Evolutionary conservation across 306 rosid genomes (phyloP), one percentile per base, ranked within the genome.

Genomic region (Quercus parvula): DNA sequence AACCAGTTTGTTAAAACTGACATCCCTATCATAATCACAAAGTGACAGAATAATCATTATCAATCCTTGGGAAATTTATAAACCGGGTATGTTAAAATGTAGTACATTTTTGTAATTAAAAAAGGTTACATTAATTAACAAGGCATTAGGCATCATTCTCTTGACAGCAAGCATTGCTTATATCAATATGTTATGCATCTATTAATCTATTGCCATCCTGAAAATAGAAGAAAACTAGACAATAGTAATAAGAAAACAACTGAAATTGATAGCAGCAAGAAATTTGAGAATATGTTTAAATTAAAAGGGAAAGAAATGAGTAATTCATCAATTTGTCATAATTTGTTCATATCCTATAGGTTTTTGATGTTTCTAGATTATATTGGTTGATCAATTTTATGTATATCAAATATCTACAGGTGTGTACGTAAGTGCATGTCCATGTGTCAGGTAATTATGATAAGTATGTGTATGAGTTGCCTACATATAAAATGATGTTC

Each of bases 1-100:
- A 30, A 82, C 87, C 84, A 94, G 80, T 59, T 90, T 84, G 78
- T 94, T 94, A 83, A 92, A 94, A 87, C 97, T 91, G 78, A 92
- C 85, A 85, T 94, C 99, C 86, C 99, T 94, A 49, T 46, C 74
- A 79, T 70, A 79, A 70, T 57, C 64, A 72, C n/a, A 71, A 70
- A 80, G 24, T 24, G 71, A 44, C 27, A 4, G 15, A 20, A 70
- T 57, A 69, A 80, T 56, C 27, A 75, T 61, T 56, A 66, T 68
- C 58, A 72, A 74, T 73, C 75, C 78, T 24, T 2, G 13, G 46
- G 75, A 61, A 49, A 51, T 13, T 61, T 20, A 33, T 13, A 17
- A 70, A 76, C 49, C 25, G 1, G 6, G 25, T 7, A 33, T 15
- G 71, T 19, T n/a, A 58, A 25, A 25, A 58, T 8, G 66, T 9